A percentile compares a stretch with the other conserved stretches of the same genome.
Evolutionary conservation across 2,329 filamentous ascomycete species (phyloP).

Genomic region (Pseudofabraea citricarpa): DNA sequence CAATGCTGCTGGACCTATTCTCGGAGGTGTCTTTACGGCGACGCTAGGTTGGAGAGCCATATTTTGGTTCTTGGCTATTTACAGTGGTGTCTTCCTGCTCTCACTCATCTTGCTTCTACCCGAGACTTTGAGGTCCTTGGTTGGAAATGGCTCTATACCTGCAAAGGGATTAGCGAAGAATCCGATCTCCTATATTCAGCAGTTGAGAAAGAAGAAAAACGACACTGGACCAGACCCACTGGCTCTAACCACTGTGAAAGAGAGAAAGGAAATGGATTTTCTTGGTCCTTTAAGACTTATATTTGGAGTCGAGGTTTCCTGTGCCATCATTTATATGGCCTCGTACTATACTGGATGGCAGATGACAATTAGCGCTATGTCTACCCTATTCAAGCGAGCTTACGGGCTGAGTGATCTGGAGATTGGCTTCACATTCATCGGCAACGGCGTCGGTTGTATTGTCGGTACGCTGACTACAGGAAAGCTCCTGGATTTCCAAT

Average conservation of each 20-base stretch:
- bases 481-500: constrained; percentile 62
- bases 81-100: constrained; percentile 31
- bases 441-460: constrained; percentile 42
- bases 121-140: constrained; percentile 19
- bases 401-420: constrained; percentile 20
- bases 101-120: constrained; percentile 12
- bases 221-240: background rate
- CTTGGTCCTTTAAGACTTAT: constrained; percentile 20
- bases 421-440: constrained; percentile 26
- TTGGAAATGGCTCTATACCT: constrained; percentile 18
- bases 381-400: constrained; percentile 17
- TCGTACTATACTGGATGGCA: constrained; percentile 24
- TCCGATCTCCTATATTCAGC: background rate
- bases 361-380: constrained; percentile 22
- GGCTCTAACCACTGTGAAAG: background rate
- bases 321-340: constrained; percentile 20
- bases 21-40: constrained; percentile 41
- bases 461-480: constrained; percentile 43
- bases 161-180: background rate
- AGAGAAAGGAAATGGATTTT: constrained; percentile 16
- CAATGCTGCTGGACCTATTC: constrained; percentile 39
- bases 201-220: background rate
- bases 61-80: constrained; percentile 48
- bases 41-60: constrained; percentile 42
- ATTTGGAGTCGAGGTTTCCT: constrained; percentile 17